Evolutionary conservation across 331 rosid species (phyloP).

Genomic region (Rosa hybrid): DNA sequence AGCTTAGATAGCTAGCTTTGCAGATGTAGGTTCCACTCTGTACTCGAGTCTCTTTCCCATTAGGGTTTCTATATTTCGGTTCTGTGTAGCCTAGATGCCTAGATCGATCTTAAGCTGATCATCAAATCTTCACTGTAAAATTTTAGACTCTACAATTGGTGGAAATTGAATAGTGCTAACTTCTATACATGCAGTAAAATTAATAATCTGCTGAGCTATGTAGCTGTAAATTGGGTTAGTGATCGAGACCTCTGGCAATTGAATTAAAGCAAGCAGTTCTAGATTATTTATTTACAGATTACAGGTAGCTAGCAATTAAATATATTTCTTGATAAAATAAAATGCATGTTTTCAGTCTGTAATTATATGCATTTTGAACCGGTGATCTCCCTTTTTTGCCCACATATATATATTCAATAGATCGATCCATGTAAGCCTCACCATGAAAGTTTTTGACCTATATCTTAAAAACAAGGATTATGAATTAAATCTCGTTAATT

Average conservation of each 20-base stretch:
- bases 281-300: background rate
- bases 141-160: conserved; percentile 16
- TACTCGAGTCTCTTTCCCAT: conserved; percentile 14
- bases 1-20: background rate
- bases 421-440: too few species aligned
- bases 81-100: conserved; percentile 20
- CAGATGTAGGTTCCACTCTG: conserved; percentile 21
- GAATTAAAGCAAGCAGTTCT: background rate
- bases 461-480: background rate
- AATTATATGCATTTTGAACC: background rate
- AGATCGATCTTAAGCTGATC: conserved; percentile 16
- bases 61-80: conserved; percentile 58
- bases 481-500: background rate
- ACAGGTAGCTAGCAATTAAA: background rate
- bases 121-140: conserved; percentile 35
- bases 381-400: background rate
- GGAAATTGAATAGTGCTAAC: conserved; percentile 1
- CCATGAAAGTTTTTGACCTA: background rate
- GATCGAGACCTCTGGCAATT: conserved; percentile 7
- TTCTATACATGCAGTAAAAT: conserved; percentile 1
- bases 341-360: background rate
- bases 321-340: background rate
- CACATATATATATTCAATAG: background rate
- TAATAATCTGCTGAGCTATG: conserved; percentile 3
- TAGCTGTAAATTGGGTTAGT: background rate